Evolutionary conservation across 352 stramenopile species (phyloP).

Genomic region (Phytophthora macrochlamydospora): DNA sequence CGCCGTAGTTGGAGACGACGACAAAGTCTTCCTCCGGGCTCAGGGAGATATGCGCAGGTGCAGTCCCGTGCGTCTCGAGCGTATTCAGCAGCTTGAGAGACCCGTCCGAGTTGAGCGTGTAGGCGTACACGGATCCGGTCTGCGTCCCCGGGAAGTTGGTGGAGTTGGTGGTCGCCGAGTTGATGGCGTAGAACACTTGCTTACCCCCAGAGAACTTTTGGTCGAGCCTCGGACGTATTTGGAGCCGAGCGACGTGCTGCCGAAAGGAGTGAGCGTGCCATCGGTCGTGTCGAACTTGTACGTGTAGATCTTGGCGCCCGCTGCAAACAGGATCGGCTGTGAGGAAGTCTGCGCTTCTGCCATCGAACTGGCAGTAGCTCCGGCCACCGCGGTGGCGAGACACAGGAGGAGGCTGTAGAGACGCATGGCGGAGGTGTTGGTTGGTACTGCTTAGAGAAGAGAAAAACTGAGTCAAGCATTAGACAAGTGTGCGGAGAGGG

Average conservation of each 20-base stretch:
- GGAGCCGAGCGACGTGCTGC: constrained; percentile 52
- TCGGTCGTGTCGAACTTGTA: constrained; percentile 54
- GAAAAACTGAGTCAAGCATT: no score
- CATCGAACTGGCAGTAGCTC: no score
- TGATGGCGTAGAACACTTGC: constrained; percentile 56
- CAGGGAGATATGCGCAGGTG: constrained; percentile 53
- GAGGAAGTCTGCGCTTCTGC: no score
- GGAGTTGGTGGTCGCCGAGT: constrained; percentile 50
- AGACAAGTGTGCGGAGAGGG: no score
- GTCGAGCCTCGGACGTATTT: constrained; percentile 65
- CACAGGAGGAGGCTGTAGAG: no score
- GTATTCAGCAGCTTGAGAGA: constrained; percentile 56
- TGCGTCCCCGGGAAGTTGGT: constrained; percentile 20
- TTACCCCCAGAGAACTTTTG: constrained; percentile 30
- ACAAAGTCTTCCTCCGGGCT: constrained; percentile 58
- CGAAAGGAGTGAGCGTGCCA: constrained; percentile 42
- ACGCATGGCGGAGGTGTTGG: no score
- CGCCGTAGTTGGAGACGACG: constrained; percentile 68
- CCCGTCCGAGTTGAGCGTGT: constrained; percentile 39
- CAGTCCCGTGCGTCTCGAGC: constrained; percentile 49
- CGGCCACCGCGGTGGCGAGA: no score
- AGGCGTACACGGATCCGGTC: constrained; percentile 60
- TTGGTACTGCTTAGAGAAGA: no score
- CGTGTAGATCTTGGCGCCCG: constrained; percentile 37
- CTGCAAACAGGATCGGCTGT: no score